Evolutionary conservation across 257 asterid species (phyloP).

Genomic region (Henckelia pumila): DNA sequence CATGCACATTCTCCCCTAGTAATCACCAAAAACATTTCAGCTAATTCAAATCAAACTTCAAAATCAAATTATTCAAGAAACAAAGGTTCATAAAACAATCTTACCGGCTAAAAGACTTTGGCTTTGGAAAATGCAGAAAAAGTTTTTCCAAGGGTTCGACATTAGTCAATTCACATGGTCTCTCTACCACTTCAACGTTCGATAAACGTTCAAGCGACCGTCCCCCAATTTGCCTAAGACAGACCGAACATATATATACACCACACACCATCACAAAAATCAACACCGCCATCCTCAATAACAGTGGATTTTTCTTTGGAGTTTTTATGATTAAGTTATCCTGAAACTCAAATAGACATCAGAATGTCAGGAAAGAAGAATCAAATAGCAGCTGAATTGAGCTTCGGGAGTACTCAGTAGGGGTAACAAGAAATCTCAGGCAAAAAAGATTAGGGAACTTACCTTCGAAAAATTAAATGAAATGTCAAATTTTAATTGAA

Average conservation of each 20-base stretch:
- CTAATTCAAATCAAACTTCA: conserved; percentile 10
- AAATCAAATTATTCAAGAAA: neutral
- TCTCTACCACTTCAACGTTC: conserved; percentile 43
- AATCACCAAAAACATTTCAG: conserved; percentile 24
- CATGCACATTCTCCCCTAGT: conserved; percentile 80
- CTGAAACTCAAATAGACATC: conserved; percentile 48
- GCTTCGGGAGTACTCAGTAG: conserved; percentile 16
- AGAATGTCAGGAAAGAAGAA: conserved; percentile 15
- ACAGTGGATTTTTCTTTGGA: conserved; percentile 62
- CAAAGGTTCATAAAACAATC: conserved; percentile 14
- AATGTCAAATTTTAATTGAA: neutral
- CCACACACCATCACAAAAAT: conserved; percentile 76
- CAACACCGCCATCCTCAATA: conserved; percentile 68
- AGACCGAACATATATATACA: conserved; percentile 65
- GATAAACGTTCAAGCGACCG: conserved; percentile 31
- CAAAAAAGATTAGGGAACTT: neutral
- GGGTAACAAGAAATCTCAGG: neutral
- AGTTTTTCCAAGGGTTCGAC: conserved; percentile 60
- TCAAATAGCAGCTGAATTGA: conserved; percentile 18
- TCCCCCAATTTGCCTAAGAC: conserved; percentile 62
- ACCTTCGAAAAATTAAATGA: neutral
- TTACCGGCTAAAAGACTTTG: conserved; percentile 76
- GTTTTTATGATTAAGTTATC: conserved; percentile 50
- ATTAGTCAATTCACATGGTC: conserved; percentile 46
- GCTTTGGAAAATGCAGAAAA: conserved; percentile 71